These are phyloP conservation scores for Glebionis coronaria DNA, from an alignment of 129 eudicot genomes.

Conservation along the genomic window DNA sequence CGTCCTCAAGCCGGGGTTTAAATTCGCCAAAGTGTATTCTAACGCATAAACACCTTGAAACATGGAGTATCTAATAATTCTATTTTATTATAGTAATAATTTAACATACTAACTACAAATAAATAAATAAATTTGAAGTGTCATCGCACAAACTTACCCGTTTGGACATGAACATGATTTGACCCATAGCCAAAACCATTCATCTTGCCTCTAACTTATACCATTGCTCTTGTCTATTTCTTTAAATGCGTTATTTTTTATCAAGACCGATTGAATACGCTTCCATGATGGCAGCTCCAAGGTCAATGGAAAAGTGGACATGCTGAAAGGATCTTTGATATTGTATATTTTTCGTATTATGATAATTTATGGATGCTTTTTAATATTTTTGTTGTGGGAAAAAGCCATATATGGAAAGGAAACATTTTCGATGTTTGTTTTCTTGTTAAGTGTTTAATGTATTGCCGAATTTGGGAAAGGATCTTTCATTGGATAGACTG, in stretches of 20 bases:
- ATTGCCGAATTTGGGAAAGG: no score
- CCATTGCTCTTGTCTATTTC: neutral
- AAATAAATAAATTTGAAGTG: neutral
- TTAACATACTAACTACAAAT: neutral
- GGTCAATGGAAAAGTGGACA: slow-evolving; percentile 53
- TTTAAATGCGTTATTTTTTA: neutral
- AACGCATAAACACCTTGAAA: neutral
- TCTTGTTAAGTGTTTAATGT: slow-evolving; percentile 25
- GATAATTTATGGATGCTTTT: no score
- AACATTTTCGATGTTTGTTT: slow-evolving; percentile 34
- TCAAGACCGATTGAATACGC: slow-evolving; percentile 5
- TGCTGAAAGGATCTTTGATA: slow-evolving; percentile 16
- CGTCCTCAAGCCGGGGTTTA: neutral
- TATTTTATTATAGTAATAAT: neutral
- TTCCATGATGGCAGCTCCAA: slow-evolving; percentile 56
- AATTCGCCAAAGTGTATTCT: neutral
- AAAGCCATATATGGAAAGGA: slow-evolving; percentile 31
- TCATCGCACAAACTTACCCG: neutral
- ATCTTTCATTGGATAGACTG: no score
- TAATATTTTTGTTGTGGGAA: slow-evolving; percentile 18
- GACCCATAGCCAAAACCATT: neutral
- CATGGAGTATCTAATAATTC: neutral
- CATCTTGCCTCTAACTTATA: neutral
- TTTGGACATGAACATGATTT: no score
- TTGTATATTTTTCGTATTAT: slow-evolving; percentile 1